Evolutionary conservation across 1,284 basidiomycete genomes (phyloP).

Genomic region (Rhodotorula glutinis): DNA sequence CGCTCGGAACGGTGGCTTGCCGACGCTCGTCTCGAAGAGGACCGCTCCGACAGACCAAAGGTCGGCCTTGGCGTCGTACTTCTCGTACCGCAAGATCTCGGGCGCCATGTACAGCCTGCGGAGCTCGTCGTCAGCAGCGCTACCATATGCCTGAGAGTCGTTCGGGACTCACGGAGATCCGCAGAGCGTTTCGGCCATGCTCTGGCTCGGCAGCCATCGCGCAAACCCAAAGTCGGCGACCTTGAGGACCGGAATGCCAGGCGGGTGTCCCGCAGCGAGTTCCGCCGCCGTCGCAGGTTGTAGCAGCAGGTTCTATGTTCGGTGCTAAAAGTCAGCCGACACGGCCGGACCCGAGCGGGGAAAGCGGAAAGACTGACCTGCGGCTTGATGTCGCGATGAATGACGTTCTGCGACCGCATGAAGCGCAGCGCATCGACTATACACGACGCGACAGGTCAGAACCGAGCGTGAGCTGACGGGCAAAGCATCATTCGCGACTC

Average conservation of each 20-base stretch:
- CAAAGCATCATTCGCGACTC: too few species aligned
- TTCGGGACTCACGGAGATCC: slow-evolving; percentile 78
- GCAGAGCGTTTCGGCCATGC: slow-evolving; percentile 96
- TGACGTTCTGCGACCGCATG: slow-evolving; percentile 79
- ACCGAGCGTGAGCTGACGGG: too few species aligned
- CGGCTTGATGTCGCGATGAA: slow-evolving; percentile 97
- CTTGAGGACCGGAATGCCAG: slow-evolving; percentile 90
- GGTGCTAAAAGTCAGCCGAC: background rate
- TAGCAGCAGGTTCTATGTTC: slow-evolving; percentile 73
- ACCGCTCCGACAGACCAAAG: slow-evolving; percentile 98
- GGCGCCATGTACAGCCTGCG: slow-evolving; percentile 96
- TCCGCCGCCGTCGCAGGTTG: slow-evolving; percentile 77
- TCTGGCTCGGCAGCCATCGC: slow-evolving; percentile 80
- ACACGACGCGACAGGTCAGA: too few species aligned
- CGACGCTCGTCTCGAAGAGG: slow-evolving; percentile 90
- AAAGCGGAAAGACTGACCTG: slow-evolving; percentile 57
- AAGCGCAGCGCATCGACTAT: slow-evolving; percentile 88
- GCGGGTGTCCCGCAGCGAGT: slow-evolving; percentile 76
- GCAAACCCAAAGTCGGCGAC: slow-evolving; percentile 99
- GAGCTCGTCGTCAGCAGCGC: too few species aligned
- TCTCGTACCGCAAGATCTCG: slow-evolving; percentile 94
- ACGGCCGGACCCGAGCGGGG: too few species aligned
- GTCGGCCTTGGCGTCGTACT: slow-evolving; percentile 96
- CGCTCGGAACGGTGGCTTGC: slow-evolving; percentile 89
- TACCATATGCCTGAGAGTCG: background rate